A percentile compares a stretch with the other conserved stretches of the same genome.
Conservation (phyloP, 2,329 filamentous ascomycete species). For the Taxawa tesnikishii region DNA sequence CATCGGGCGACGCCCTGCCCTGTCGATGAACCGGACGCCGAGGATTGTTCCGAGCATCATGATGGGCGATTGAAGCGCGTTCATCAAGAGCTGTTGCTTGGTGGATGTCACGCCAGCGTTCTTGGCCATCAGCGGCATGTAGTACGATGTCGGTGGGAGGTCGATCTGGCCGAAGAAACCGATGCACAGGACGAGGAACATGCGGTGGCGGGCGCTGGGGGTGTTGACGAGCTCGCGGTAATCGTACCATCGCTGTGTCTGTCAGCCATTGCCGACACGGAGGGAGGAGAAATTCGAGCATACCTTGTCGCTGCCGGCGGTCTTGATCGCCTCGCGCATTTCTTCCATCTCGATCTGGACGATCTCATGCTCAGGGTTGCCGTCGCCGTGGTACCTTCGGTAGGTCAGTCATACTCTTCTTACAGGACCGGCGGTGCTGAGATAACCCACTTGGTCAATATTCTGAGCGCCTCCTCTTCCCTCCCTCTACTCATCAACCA, state of each 20-base stretch:
- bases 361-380: slow-evolving; percentile 19
- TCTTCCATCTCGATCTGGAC: slow-evolving; percentile 24
- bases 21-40: not conserved
- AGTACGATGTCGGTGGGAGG: slow-evolving; percentile 16
- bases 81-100: slow-evolving; percentile 25
- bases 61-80: slow-evolving; percentile 19
- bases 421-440: not conserved
- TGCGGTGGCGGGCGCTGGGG: slow-evolving; percentile 37
- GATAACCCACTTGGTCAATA: not conserved
- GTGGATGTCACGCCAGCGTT: slow-evolving; percentile 24
- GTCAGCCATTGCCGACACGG: too few species aligned
- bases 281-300: not conserved
- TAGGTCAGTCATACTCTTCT: not conserved
- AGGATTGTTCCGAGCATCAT: slow-evolving; percentile 2
- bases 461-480: not conserved
- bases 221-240: slow-evolving; percentile 40
- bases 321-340: slow-evolving; percentile 14
- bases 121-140: slow-evolving; percentile 23
- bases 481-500: slow-evolving; percentile 31
- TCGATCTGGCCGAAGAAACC: slow-evolving; percentile 26
- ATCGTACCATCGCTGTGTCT: slow-evolving; percentile 40
- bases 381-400: slow-evolving; percentile 44
- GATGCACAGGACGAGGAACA: slow-evolving; percentile 27
- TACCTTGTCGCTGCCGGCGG: slow-evolving; percentile 22
- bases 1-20: slow-evolving; percentile 31